Base-by-base conservation (phyloP, 768 basidiomycete species). In the Naematelia aurantialba region DNA sequence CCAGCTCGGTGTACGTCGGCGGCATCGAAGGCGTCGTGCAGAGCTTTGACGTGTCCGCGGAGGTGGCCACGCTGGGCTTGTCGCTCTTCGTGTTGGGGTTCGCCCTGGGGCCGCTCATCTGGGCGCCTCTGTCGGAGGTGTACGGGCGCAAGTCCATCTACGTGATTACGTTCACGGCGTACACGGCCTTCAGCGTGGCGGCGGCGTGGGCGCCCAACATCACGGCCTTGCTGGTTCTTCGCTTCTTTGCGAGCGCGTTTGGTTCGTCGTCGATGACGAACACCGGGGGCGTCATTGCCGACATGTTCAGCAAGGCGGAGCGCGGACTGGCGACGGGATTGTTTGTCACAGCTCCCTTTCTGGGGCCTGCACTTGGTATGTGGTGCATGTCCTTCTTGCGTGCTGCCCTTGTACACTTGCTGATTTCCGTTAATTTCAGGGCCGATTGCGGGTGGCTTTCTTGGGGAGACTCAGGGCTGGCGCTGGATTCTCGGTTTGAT, bases 191-290 rank as follows among this genome's bases (percentile, higher is more conserved):
- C 59, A 59, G 60, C 21, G 44, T 60, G 30, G 62, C 26, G 34
- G 62, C 55, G 21, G 45, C 58, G n/a, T n/a, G n/a, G n/a, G n/a
- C n/a, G n/a, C n/a, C n/a, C n/a, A 64, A 64, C 55, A 57, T 64
- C 27, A 24, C 48, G 25, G 60, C 62, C 19, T 30, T 64, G 25
- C 5, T 64, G 5, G 47, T 64, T 30, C 55, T 53, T 14, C 24
- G 60, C 22, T 55, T 52, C 27, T 30, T 52, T 12, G 51, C 51
- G 3, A 30, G 19, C 2, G 27, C 58, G 34, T 65, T 69, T 22
- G 74, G 67, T 5, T 58, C 58, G 2, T 63, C 72, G 5, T 71
- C 74, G 0, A 68, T 71, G 3, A 57, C 68, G 14, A 63, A 52
- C 8, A 63, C 61, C n/a, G 71, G 62, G 11, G 69, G 63, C 5